Evolutionary conservation across 2,329 filamentous ascomycete genomes (phyloP), one percentile per base, ranked within the genome.

Genomic region (Pseudopyricularia javanii): DNA sequence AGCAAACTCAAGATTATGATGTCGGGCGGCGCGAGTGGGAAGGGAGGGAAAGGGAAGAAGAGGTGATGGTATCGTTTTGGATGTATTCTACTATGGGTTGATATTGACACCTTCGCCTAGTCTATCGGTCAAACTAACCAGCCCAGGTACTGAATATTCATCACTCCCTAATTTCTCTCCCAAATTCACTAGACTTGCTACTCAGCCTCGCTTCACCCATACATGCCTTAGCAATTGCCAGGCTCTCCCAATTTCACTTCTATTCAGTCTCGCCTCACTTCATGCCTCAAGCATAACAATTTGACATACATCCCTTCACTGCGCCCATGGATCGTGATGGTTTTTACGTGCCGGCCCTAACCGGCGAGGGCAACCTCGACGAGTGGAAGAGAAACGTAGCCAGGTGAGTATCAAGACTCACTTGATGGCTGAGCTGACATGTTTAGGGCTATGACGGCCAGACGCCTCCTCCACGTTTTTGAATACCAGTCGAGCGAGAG

Each of bases 1-100:
- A 78, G 83, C 32, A 91, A 87, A 65, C 79, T 93, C 35, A 80
- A 86, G 60, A 80, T 95, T 37, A 86, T 95, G 80, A 80, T 86
- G 73, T 73, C 77, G 14, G 82, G 82, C 6, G 80, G 78, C 1
- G 68, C 68, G 34, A 65, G 73, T 30, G 67, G 70, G 63, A 70
- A 43, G 68, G 61, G 66, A 2, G 34, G 35, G n/a, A 51, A 45
- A 0, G 70, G 70, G 45, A 76, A 75, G 66, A 71, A 64, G 59
- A 68, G 64, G 54, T 60, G 53, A 43, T 34, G 20, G 9, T 7
- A 22, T n/a, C n/a, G 47, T 24, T 7, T 7, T 34, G 3, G n/a
- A 34, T 17, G 2, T 6, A 40, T 20, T 4, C 5, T 40, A n/a
- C n/a, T n/a, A n/a, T n/a, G n/a, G n/a, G n/a, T n/a, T n/a, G n/a